Conservation (phyloP, 1,139 yeast genomes). For the Lodderomyces theae region DNA sequence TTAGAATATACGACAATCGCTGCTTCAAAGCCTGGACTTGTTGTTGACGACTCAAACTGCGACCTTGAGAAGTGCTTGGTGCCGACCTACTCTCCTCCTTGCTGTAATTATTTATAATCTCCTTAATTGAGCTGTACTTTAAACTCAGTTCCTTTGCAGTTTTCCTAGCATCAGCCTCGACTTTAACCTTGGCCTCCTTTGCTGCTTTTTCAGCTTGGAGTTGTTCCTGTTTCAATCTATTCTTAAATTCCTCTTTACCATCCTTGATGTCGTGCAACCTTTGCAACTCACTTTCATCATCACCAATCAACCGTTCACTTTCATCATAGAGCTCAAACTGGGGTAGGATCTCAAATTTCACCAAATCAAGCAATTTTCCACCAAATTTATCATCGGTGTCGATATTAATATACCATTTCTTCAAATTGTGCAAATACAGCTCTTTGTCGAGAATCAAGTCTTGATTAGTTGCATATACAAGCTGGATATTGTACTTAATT, state of each 20-base stretch:
- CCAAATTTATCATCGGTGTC: conserved; percentile 20
- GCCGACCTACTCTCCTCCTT: neutral
- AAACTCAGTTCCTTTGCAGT: conserved; percentile 25
- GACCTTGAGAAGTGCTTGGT: neutral
- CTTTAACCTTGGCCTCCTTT: conserved; percentile 21
- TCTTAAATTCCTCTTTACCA: conserved; percentile 17
- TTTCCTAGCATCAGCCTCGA: conserved; percentile 17
- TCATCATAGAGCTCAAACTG: conserved; percentile 26
- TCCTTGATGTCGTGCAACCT: conserved; percentile 20
- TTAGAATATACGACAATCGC: conserved; percentile 17
- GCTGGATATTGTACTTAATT: conserved; percentile 32
- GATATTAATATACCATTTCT: conserved; percentile 11
- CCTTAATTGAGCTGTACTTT: conserved; percentile 34
- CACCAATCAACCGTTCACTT: conserved; percentile 27
- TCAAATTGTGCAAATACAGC: conserved; percentile 17
- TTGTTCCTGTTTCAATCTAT: conserved; percentile 19
- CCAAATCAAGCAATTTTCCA: conserved; percentile 30
- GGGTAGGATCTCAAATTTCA: conserved; percentile 38
- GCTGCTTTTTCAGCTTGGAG: conserved; percentile 22
- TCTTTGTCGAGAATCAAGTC: conserved; percentile 13
- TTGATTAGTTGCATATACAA: conserved; percentile 27
- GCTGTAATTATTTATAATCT: conserved; percentile 16
- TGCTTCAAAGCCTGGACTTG: conserved; percentile 14
- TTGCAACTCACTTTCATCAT: conserved; percentile 16
- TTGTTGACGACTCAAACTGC: conserved; percentile 6